These are phyloP conservation scores for Aristolochia californica DNA, from an alignment of 164 flowering plant genomes.

Conservation along the genomic window DNA sequence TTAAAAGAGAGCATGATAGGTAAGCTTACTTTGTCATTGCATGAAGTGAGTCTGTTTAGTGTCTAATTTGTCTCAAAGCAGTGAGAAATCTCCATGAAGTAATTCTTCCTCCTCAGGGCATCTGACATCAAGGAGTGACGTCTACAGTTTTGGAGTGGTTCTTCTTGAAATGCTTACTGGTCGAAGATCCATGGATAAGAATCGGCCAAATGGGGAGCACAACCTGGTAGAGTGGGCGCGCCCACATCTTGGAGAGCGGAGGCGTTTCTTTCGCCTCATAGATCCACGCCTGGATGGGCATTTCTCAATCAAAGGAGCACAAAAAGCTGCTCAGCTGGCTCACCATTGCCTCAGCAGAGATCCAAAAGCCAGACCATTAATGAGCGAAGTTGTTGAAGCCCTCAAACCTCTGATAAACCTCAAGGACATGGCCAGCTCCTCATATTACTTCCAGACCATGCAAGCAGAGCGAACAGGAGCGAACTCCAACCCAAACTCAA, in stretches of 20 bases:
- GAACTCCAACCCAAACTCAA: constrained; percentile 39
- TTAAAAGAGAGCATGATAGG: no score
- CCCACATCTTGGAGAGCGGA: constrained; percentile 68
- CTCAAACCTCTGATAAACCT: constrained; percentile 62
- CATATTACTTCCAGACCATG: constrained; percentile 59
- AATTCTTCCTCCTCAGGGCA: constrained; percentile 44
- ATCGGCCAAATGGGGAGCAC: constrained; percentile 81
- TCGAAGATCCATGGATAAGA: constrained; percentile 87
- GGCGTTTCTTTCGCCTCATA: constrained; percentile 55
- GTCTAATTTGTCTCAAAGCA: no score
- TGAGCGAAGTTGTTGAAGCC: constrained; percentile 77
- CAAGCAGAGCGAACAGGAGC: constrained; percentile 48
- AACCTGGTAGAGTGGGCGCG: constrained; percentile 92
- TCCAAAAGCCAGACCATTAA: constrained; percentile 64
- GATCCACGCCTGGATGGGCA: constrained; percentile 88
- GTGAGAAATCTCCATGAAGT: no score
- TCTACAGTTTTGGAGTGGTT: constrained; percentile 89
- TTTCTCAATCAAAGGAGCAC: constrained; percentile 80
- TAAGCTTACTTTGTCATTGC: no score
- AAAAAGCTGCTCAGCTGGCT: constrained; percentile 69
- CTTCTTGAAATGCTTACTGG: constrained; percentile 85
- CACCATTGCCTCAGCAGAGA: constrained; percentile 76
- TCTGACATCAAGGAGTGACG: constrained; percentile 81
- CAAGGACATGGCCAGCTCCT: constrained; percentile 88
- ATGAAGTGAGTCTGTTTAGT: no score